Conservation (phyloP, 305 asterid species). For the Fraxinus angustifolia region DNA sequence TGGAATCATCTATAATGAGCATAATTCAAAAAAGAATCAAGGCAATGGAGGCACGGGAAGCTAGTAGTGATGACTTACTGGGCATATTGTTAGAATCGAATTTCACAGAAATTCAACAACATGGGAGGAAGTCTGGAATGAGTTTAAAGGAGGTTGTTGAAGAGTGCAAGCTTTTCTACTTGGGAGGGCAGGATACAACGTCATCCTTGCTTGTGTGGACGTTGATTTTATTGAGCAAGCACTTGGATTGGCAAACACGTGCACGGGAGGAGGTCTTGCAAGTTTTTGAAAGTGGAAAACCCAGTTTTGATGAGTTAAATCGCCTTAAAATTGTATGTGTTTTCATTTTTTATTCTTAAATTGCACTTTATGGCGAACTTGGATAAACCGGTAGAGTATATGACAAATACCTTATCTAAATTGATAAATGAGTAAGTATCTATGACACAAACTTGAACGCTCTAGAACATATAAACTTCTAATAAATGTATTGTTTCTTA, state of each 20-base stretch:
- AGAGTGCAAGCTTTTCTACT: conserved; percentile 44
- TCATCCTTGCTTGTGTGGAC: conserved; percentile 40
- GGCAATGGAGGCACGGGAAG: conserved; percentile 5
- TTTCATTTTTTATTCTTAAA: not conserved
- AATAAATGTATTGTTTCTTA: not conserved
- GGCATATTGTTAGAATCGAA: conserved; percentile 18
- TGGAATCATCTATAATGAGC: not conserved
- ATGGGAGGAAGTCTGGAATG: conserved; percentile 27
- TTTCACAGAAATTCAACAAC: conserved; percentile 25
- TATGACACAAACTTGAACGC: not conserved
- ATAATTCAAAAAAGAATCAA: not conserved
- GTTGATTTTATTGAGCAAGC: conserved; percentile 33
- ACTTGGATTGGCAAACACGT: conserved; percentile 37
- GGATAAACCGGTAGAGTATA: not conserved
- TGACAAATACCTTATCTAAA: not conserved
- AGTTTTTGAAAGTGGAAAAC: conserved; percentile 15
- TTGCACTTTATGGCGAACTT: not conserved
- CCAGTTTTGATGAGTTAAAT: conserved; percentile 22
- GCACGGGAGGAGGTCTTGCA: conserved; percentile 39
- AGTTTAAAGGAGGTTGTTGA: conserved; percentile 21
- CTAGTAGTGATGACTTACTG: not conserved
- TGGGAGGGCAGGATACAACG: conserved; percentile 37
- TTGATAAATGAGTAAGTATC: not conserved
- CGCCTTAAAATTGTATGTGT: conserved; percentile 33
- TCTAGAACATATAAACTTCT: not conserved